Evolutionary conservation across 1,284 basidiomycete genomes (phyloP).

Genomic region (Microbotryum saponariae): DNA sequence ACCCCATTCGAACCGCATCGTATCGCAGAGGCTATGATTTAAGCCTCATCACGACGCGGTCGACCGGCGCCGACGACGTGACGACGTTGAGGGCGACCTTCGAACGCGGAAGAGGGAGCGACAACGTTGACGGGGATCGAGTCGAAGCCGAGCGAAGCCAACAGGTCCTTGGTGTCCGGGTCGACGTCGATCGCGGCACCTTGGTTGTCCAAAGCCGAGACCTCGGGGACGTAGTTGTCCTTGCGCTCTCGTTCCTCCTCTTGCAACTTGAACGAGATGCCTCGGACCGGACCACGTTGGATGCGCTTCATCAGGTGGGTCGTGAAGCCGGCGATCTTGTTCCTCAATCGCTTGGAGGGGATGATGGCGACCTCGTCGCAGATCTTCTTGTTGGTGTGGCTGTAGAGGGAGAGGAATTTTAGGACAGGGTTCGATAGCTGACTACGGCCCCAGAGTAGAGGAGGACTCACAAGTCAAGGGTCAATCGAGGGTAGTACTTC

Average conservation of each 20-base stretch:
- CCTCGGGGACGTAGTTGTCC: constrained; percentile 93
- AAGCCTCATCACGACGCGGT: constrained; percentile 24
- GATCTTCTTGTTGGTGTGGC: constrained; percentile 92
- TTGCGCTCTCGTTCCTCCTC: constrained; percentile 99
- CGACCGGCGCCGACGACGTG: constrained; percentile 23
- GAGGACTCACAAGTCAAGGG: constrained; percentile 40
- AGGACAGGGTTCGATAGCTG: background rate
- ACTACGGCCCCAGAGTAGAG: too few species aligned
- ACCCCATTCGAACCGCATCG: background rate
- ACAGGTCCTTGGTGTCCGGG: constrained; percentile 82
- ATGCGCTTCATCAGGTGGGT: constrained; percentile 99
- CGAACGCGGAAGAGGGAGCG: constrained; percentile 50
- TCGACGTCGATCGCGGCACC: constrained; percentile 73
- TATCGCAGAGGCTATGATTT: background rate
- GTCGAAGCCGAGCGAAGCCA: constrained; percentile 85
- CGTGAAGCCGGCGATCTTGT: constrained; percentile 99
- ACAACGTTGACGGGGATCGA: constrained; percentile 66
- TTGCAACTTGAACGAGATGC: constrained; percentile 99
- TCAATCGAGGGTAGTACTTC: constrained; percentile 69
- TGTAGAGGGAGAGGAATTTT: constrained; percentile 7
- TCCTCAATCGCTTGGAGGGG: constrained; percentile 96
- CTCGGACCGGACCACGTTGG: constrained; percentile 96
- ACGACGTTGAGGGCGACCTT: constrained; percentile 24
- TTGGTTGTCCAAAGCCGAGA: constrained; percentile 81
- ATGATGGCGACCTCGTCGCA: constrained; percentile 94